Conservation (phyloP, 2,329 filamentous ascomycete genomes). For the Magnaporthiopsis poae region DNA sequence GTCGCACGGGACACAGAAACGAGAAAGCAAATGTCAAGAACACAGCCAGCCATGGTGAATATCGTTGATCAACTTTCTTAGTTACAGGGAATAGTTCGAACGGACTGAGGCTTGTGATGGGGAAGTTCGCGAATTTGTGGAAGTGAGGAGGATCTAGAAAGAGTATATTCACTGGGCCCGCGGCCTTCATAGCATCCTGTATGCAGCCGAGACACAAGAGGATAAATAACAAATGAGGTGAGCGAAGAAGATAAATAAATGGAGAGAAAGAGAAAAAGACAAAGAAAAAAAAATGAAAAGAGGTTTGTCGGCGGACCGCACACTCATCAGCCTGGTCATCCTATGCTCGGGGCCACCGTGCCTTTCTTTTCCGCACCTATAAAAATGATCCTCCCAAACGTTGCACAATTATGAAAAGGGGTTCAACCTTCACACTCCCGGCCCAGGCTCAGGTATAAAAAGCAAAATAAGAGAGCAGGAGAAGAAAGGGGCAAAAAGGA, state of each 20-base stretch:
- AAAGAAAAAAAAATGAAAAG: neutral
- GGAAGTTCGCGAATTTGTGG: neutral
- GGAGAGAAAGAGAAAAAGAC: neutral
- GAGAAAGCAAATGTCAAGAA: neutral
- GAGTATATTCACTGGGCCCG: neutral
- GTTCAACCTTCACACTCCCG: neutral
- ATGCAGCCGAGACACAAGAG: neutral
- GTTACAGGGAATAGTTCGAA: neutral
- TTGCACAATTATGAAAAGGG: conserved; percentile 4
- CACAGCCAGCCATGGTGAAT: neutral
- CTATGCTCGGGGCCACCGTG: too few species aligned
- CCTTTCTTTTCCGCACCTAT: too few species aligned
- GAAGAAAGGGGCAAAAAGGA: neutral
- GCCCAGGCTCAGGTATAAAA: too few species aligned
- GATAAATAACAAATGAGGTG: neutral
- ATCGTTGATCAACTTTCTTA: neutral
- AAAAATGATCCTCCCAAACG: too few species aligned
- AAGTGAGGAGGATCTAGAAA: neutral
- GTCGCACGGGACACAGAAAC: neutral
- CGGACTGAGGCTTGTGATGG: neutral
- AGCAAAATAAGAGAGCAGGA: too few species aligned
- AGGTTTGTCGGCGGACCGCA: neutral
- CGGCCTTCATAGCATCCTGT: neutral
- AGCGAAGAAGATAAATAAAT: too few species aligned
- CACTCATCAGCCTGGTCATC: too few species aligned